Evolutionary conservation across 2,329 filamentous ascomycete species (phyloP).

Genomic region (Pseudogymnoascus sp.): DNA sequence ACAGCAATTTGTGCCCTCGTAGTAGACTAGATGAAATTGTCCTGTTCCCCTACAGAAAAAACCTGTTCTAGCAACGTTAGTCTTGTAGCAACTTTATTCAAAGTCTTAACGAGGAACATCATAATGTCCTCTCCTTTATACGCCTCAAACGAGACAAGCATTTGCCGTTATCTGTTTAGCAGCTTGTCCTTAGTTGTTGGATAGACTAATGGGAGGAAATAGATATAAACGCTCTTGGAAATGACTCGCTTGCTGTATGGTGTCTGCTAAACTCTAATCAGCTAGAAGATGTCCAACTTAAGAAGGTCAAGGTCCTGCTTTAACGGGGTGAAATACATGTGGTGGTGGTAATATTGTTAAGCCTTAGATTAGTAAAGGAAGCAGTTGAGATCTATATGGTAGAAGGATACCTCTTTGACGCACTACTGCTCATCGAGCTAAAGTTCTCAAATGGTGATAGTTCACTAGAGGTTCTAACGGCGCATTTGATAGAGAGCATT

Average conservation of each 20-base stretch:
- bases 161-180: neutral
- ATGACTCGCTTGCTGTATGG: neutral
- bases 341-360: neutral
- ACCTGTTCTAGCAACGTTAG: neutral
- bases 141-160: neutral
- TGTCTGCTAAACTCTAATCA: neutral
- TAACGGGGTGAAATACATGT: neutral
- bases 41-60: neutral
- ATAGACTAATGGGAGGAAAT: neutral
- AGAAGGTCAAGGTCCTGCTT: neutral
- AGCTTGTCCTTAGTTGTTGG: neutral
- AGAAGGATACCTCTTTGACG: neutral
- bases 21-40: neutral
- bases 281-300: neutral
- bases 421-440: neutral
- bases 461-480: neutral
- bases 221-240: neutral
- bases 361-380: neutral
- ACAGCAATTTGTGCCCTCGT: neutral
- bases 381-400: neutral
- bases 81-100: neutral
- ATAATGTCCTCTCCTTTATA: neutral
- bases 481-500: neutral
- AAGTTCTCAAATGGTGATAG: neutral
- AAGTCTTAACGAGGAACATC: neutral